Percentiles rank a stretch among this genome's conserved stretches.
Conservation (phyloP, 2,329 filamentous ascomycete species). For the Didymella pinodella region DNA sequence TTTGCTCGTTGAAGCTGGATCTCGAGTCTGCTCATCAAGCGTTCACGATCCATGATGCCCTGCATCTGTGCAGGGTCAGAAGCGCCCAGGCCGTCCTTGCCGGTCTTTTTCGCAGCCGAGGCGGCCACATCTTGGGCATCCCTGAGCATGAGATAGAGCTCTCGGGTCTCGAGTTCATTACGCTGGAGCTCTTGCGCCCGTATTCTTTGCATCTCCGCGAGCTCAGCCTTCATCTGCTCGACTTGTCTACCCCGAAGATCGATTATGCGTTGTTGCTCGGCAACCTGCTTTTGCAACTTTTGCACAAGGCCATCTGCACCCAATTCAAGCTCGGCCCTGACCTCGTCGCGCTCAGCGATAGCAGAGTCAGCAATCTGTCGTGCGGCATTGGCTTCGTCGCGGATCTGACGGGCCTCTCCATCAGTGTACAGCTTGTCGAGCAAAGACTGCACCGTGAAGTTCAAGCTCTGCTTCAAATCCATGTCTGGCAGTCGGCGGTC, state of each 20-base stretch:
- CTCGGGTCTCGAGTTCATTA: conserved; percentile 93
- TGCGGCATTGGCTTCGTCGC: conserved; percentile 89
- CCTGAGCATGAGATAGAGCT: conserved; percentile 96
- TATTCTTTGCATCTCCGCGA: conserved; percentile 84
- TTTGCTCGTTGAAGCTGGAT: conserved; percentile 96
- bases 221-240: conserved; percentile 86
- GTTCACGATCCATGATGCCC: conserved; percentile 91
- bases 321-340: conserved; percentile 85
- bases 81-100: conserved; percentile 62
- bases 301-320: conserved; percentile 93
- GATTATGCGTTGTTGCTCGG: conserved; percentile 90
- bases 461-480: conserved; percentile 96
- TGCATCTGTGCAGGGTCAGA: conserved; percentile 80
- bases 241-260: conserved; percentile 86
- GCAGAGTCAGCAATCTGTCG: conserved; percentile 94
- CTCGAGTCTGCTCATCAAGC: conserved; percentile 90
- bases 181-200: conserved; percentile 90
- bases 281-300: conserved; percentile 91
- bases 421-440: conserved; percentile 97
- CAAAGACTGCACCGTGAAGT: conserved; percentile 95
- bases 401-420: conserved; percentile 88
- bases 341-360: conserved; percentile 94
- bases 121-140: conserved; percentile 97
- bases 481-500: conserved; percentile 93
- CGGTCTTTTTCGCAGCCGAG: conserved; percentile 74